A percentile compares a stretch with the other conserved stretches of the same genome.
These are phyloP conservation scores for Protomyces inouyei DNA, from an alignment of 1,139 yeast genomes.

Conservation along the genomic window DNA sequence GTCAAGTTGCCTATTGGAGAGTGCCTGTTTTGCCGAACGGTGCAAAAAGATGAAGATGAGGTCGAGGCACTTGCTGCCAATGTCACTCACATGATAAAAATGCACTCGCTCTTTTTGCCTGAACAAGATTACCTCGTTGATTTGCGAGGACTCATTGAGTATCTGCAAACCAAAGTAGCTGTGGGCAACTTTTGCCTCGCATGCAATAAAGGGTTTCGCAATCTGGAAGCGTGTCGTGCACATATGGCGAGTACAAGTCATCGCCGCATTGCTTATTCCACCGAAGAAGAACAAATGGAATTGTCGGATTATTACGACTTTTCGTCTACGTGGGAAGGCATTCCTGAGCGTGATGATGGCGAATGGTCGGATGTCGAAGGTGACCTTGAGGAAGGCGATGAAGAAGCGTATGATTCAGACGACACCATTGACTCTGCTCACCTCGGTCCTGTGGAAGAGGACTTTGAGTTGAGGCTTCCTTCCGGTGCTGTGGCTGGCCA, in stretches of 20 bases:
- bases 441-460: constrained; percentile 44
- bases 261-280: constrained; percentile 82
- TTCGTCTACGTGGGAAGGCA: constrained; percentile 51
- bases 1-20: constrained; percentile 15
- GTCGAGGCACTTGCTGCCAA: constrained; percentile 57
- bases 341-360: constrained; percentile 41
- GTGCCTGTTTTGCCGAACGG: constrained; percentile 23
- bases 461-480: constrained; percentile 81
- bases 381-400: constrained; percentile 44
- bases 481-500: constrained; percentile 80
- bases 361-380: constrained; percentile 48
- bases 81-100: constrained; percentile 66
- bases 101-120: constrained; percentile 82
- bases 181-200: constrained; percentile 79
- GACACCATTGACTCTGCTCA: constrained; percentile 40
- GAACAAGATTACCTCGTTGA: constrained; percentile 68
- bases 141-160: constrained; percentile 63
- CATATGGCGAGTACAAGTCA: constrained; percentile 86
- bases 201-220: constrained; percentile 78
- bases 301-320: constrained; percentile 84
- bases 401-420: constrained; percentile 48
- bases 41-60: constrained; percentile 36
- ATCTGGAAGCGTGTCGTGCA: constrained; percentile 80
- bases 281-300: constrained; percentile 71
- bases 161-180: constrained; percentile 77